Evolutionary conservation across 805 yeast genomes (phyloP), one percentile per base, ranked within the genome.

Genomic region (Wilhelminamyces savonicus): DNA sequence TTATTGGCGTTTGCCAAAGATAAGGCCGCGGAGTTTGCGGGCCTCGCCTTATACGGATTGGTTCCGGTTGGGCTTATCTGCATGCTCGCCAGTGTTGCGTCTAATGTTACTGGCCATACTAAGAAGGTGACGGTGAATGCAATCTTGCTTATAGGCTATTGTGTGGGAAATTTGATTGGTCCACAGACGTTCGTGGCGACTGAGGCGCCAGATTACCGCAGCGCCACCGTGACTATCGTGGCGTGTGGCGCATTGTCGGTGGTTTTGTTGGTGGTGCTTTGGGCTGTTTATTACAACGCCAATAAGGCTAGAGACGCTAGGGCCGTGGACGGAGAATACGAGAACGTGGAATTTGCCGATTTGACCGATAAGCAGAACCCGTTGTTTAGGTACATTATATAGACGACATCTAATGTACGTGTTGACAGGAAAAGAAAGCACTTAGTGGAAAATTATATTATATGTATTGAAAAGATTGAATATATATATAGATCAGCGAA

Each of bases 81-180:
- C 35, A 35, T 56, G 17, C 37, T 59, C 26, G 55, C 69, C 2
- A 36, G 53, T 29, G 47, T 69, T 18, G 60, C 75, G 16, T 55
- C 73, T 5, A 74, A 74, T 41, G 60, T 65, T 27, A 72, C 73
- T 5, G 82, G 82, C 7, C 69, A 66, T 43, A 74, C 82, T 8
- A 76, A 76, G 54, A 74, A 73, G 46, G 50, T 61, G 27, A 57
- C 69, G 2, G 65, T 59, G 2, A 70, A 62, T 43, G 69, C 74
- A 2, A 39, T 68, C 18, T 50, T 56, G 34, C 56, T 75, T 23
- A 44, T 74, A 28, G 71, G 69, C 4, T 73, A 65, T 50, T 68
- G 76, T 46, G 68, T 59, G 7, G 81, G 81, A 14, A 76, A 74
- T 43, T 52, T 71, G 27, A 52, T 63, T 28, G 81, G 81, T 2